A percentile compares a stretch with the other conserved stretches of the same genome.
Evolutionary conservation across 2,329 filamentous ascomycete species (phyloP).

Genomic region (Emmonsiellopsis sp.): DNA sequence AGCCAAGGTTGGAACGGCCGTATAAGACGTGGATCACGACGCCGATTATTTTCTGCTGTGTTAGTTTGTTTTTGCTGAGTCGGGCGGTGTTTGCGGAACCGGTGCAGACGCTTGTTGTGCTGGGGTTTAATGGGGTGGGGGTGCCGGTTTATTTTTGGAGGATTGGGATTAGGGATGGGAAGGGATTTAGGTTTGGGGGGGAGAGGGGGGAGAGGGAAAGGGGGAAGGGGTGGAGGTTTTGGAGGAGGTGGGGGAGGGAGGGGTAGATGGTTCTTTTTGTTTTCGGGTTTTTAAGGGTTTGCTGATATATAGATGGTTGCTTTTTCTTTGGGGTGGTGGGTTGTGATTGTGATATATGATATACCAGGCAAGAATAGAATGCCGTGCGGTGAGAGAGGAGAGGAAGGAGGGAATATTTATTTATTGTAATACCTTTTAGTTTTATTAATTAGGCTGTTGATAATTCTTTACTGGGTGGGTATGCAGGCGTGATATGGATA

Average conservation of each 20-base stretch:
- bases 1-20: constrained; percentile 79
- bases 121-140: constrained; percentile 74
- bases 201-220: neutral
- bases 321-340: neutral
- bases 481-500: too few species aligned
- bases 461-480: too few species aligned
- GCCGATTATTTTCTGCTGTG: constrained; percentile 96
- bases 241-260: constrained; percentile 21
- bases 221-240: constrained; percentile 33
- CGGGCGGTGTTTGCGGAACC: constrained; percentile 86
- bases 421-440: too few species aligned
- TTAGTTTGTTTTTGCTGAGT: constrained; percentile 83
- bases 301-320: neutral
- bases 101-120: constrained; percentile 76
- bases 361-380: too few species aligned
- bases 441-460: too few species aligned
- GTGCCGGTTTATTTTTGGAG: constrained; percentile 85
- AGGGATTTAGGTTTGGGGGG: constrained; percentile 18
- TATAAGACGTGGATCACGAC: constrained; percentile 97
- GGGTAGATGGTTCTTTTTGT: neutral
- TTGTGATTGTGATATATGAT: too few species aligned
- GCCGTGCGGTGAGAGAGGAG: too few species aligned
- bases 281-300: neutral
- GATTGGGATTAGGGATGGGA: constrained; percentile 56
- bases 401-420: too few species aligned